phyloP scores from a whole-genome alignment of 2,329 filamentous ascomycete species.

The Bipolaris gigantea region DNA sequence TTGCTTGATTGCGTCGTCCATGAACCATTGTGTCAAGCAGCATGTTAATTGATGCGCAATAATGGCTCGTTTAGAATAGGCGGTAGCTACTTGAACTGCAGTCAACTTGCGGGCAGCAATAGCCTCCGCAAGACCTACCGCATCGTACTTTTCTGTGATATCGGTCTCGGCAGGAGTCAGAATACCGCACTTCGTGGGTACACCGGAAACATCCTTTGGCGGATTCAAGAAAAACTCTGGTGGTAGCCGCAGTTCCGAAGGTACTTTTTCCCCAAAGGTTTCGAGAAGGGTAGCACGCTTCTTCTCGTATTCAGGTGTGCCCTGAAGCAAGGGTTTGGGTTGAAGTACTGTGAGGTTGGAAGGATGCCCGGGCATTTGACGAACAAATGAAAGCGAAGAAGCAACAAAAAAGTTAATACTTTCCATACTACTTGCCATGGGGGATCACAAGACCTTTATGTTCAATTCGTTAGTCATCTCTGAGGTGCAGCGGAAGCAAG shows the following conservation, averaged over 20 bases:
- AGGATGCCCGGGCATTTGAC: constrained; percentile 6
- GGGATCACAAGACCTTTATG: neutral
- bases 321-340: constrained; percentile 18
- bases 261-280: constrained; percentile 19
- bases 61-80: constrained; percentile 26
- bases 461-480: neutral
- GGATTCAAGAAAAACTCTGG: constrained; percentile 14
- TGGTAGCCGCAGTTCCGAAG: constrained; percentile 14
- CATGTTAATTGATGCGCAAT: constrained; percentile 22
- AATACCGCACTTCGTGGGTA: constrained; percentile 45
- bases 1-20: constrained; percentile 22
- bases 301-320: constrained; percentile 23
- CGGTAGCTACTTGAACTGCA: constrained; percentile 44
- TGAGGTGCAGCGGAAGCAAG: neutral
- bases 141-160: constrained; percentile 55
- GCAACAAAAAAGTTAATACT: neutral
- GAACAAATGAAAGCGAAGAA: neutral
- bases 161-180: constrained; percentile 51
- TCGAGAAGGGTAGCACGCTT: constrained; percentile 19
- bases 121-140: constrained; percentile 46
- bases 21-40: constrained; percentile 27
- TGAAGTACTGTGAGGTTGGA: constrained; percentile 13
- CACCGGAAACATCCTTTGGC: constrained; percentile 24
- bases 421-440: neutral
- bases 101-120: constrained; percentile 45